These are phyloP conservation scores for Mucor velutinosus DNA, from an alignment of 371 early-diverging fungal genomes.

Conservation along the genomic window DNA sequence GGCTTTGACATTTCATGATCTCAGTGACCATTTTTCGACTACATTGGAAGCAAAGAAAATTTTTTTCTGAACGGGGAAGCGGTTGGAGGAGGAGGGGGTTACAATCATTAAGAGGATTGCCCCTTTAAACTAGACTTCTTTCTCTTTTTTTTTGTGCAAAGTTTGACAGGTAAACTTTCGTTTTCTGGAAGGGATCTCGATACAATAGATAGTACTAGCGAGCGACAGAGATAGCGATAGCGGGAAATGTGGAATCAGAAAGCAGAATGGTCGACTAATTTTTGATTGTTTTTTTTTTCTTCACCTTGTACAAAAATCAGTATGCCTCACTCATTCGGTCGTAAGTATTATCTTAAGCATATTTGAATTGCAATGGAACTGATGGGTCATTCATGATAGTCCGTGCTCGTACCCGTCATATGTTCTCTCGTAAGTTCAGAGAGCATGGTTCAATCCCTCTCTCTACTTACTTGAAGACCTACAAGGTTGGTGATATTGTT, in stretches of 20 bases:
- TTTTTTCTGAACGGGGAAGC: conserved; percentile 6
- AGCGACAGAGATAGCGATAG: neutral
- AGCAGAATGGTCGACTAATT: neutral
- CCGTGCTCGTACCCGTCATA: conserved; percentile 93
- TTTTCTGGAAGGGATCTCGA: neutral
- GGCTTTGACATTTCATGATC: neutral
- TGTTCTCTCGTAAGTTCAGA: conserved; percentile 97
- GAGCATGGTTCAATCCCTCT: conserved; percentile 91
- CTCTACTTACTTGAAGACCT: conserved; percentile 96
- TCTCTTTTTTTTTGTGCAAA: conserved; percentile 37
- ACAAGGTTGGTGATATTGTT: conserved; percentile 84
- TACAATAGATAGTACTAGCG: neutral
- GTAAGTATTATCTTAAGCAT: conserved; percentile 33
- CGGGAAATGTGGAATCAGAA: neutral
- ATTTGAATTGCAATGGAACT: neutral
- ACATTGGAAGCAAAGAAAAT: conserved; percentile 7
- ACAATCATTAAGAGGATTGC: neutral
- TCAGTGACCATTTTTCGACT: neutral
- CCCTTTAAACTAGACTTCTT: conserved; percentile 20
- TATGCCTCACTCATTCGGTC: conserved; percentile 95
- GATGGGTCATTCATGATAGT: conserved; percentile 9
- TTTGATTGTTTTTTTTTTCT: neutral
- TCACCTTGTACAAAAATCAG: neutral
- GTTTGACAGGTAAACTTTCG: conserved; percentile 35
- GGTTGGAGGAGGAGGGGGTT: neutral